Percentiles rank a stretch among this genome's conserved stretches.
Conservation (phyloP, 768 basidiomycete genomes). For the Xerocomellus intermedius region DNA sequence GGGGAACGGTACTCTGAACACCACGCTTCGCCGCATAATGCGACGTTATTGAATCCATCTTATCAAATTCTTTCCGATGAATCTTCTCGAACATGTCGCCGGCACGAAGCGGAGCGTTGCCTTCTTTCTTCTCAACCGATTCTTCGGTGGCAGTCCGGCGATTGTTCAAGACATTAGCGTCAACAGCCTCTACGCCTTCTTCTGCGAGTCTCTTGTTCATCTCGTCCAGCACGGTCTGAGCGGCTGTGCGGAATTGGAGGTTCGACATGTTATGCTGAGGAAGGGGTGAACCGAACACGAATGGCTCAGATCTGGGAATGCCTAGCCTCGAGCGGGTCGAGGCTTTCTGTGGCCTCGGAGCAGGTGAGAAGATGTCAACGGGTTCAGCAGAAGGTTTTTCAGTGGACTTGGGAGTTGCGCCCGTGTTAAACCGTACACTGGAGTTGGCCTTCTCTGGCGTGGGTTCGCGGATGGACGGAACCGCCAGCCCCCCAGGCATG, state of each 20-base stretch:
- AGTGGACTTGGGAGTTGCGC: constrained; percentile 25
- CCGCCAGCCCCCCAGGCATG: constrained; percentile 36
- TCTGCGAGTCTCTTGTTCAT: constrained; percentile 72
- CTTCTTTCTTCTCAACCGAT: not conserved
- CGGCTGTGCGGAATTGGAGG: constrained; percentile 62
- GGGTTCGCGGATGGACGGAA: constrained; percentile 18
- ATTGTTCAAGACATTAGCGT: constrained; percentile 43
- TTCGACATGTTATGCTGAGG: constrained; percentile 63
- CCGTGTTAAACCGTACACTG: constrained; percentile 18
- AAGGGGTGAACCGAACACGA: constrained; percentile 77
- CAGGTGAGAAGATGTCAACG: constrained; percentile 43
- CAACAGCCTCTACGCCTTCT: constrained; percentile 53
- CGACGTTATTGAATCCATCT: constrained; percentile 73
- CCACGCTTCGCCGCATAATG: constrained; percentile 48
- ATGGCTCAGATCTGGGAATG: constrained; percentile 42
- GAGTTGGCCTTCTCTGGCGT: constrained; percentile 18
- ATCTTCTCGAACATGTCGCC: constrained; percentile 49
- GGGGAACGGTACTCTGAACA: constrained; percentile 17
- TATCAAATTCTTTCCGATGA: constrained; percentile 65
- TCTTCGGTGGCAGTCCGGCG: constrained; percentile 6
- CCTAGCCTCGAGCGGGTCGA: constrained; percentile 23
- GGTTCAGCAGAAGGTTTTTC: constrained; percentile 33
- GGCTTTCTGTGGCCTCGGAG: constrained; percentile 20
- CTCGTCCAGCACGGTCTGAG: constrained; percentile 73
- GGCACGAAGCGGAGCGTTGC: constrained; percentile 30